A percentile compares a stretch with the other conserved stretches of the same genome.
phyloP scores from a whole-genome alignment of 78 protist genomes.

The Pelomyxa schiedti region DNA sequence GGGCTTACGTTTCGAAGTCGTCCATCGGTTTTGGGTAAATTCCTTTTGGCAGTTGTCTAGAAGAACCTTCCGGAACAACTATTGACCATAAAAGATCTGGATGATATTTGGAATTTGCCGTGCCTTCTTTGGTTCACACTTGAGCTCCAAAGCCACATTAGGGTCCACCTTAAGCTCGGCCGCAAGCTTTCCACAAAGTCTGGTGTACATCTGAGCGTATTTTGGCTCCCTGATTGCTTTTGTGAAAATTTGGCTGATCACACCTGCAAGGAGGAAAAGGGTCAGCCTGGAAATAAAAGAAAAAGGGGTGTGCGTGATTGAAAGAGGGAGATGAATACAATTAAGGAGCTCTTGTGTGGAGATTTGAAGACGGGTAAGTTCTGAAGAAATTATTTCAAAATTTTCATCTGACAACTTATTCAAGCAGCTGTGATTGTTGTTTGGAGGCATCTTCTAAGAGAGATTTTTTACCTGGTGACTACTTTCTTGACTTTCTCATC shows the following conservation, averaged over 20 bases:
- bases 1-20: conserved; percentile 1
- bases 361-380: conserved; percentile 3
- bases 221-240: conserved; percentile 5
- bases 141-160: no score
- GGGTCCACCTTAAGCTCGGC: no score
- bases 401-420: conserved; percentile 5
- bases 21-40: conserved; percentile 2
- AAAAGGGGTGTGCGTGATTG: no score
- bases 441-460: no score
- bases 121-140: no score
- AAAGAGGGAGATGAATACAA: no score
- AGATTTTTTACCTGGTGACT: neutral
- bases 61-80: conserved; percentile 4
- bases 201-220: conserved; percentile 9
- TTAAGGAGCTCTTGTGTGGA: no score
- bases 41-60: conserved; percentile 9
- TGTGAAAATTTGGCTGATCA: conserved; percentile 8
- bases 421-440: neutral
- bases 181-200: neutral
- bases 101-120: no score
- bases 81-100: no score
- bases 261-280: neutral
- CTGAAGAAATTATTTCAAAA: neutral
- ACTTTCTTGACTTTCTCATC: neutral
- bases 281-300: neutral